phyloP scores from a whole-genome alignment of 441 rosid genomes.

The Croton setiger region DNA sequence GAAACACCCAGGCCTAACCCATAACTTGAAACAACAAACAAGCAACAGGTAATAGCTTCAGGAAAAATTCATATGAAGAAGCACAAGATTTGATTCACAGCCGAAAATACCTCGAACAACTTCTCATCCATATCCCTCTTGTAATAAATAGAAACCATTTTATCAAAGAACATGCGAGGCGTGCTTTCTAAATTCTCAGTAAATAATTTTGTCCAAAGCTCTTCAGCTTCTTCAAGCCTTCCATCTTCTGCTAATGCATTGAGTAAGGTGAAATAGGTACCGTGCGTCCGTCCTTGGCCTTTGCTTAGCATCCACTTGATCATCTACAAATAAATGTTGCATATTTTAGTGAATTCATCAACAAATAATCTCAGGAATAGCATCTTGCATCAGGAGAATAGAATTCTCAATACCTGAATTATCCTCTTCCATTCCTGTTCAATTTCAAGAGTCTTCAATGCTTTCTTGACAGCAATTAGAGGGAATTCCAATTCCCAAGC shows the following conservation, averaged over 20 bases:
- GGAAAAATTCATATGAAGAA: neutral
- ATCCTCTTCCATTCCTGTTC: slow-evolving; percentile 91
- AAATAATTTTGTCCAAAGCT: slow-evolving; percentile 78
- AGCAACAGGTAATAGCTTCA: neutral
- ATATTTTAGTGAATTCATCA: neutral
- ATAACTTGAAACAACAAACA: neutral
- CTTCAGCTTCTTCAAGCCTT: slow-evolving; percentile 89
- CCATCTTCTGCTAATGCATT: slow-evolving; percentile 88
- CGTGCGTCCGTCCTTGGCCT: slow-evolving; percentile 96
- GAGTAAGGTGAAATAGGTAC: slow-evolving; percentile 70
- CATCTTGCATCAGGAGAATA: neutral
- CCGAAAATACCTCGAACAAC: slow-evolving; percentile 67
- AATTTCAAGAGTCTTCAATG: slow-evolving; percentile 69
- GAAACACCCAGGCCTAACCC: neutral
- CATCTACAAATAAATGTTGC: slow-evolving; percentile 42
- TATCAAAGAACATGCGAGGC: slow-evolving; percentile 74
- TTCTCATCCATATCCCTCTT: slow-evolving; percentile 77
- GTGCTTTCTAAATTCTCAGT: slow-evolving; percentile 57
- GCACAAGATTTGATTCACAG: neutral
- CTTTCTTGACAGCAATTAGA: slow-evolving; percentile 83
- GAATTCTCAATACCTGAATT: slow-evolving; percentile 54
- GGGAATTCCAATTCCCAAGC: slow-evolving; percentile 99
- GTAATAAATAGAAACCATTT: slow-evolving; percentile 73
- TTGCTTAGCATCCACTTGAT: slow-evolving; percentile 97
- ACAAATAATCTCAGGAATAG: neutral